Conservation (phyloP, 2,329 filamentous ascomycete genomes). For the Clonostachys rosea region DNA sequence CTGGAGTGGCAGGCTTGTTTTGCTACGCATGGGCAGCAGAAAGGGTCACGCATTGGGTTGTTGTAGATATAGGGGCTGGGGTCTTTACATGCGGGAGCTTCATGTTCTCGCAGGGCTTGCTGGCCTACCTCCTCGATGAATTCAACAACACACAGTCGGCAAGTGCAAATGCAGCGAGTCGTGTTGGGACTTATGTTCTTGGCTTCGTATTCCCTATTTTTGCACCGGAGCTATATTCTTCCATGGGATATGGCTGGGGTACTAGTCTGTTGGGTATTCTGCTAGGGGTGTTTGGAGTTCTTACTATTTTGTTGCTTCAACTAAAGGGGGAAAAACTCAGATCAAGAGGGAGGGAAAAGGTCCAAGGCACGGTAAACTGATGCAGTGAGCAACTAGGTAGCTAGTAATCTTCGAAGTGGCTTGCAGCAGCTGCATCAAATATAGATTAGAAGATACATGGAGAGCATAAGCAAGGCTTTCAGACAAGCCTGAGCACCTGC, state of each 20-base stretch:
- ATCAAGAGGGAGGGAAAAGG: neutral
- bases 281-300: conserved; percentile 1
- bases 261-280: conserved; percentile 34
- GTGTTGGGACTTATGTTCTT: conserved; percentile 44
- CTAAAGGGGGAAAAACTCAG: neutral
- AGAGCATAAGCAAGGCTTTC: too few species aligned
- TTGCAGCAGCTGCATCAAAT: too few species aligned
- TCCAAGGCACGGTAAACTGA: neutral
- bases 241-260: conserved; percentile 38
- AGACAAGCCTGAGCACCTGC: too few species aligned
- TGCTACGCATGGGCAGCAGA: conserved; percentile 41
- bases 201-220: conserved; percentile 54
- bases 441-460: too few species aligned
- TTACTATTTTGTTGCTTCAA: neutral
- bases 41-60: conserved; percentile 45
- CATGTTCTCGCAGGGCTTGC: conserved; percentile 44
- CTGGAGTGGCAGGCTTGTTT: conserved; percentile 27
- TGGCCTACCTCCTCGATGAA: conserved; percentile 52
- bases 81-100: conserved; percentile 51
- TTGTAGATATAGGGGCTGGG: conserved; percentile 50
- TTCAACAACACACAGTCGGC: conserved; percentile 21
- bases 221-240: conserved; percentile 29
- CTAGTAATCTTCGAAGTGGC: neutral
- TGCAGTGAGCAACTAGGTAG: neutral
- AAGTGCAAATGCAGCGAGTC: conserved; percentile 42